phyloP scores from a whole-genome alignment of 2,329 filamentous ascomycete genomes.

The Cordyceps sp. region DNA sequence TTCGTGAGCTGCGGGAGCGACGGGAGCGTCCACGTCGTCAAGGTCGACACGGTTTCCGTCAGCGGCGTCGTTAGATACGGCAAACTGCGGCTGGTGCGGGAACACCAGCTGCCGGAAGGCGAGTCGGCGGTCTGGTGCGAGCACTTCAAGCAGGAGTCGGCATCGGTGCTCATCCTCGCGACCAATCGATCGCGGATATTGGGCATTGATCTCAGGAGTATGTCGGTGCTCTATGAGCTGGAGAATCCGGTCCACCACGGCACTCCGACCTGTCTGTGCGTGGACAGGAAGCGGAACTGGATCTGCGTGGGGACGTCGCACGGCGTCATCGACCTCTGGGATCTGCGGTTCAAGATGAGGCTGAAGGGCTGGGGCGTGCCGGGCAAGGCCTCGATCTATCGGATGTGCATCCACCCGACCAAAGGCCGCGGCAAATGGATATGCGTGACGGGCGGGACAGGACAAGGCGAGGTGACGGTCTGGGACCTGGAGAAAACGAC shows the following conservation, averaged over 20 bases:
- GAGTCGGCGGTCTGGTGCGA: slow-evolving; percentile 84
- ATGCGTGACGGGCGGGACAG: slow-evolving; percentile 76
- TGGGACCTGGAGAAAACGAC: slow-evolving; percentile 89
- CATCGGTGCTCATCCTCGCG: slow-evolving; percentile 69
- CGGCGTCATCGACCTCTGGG: slow-evolving; percentile 87
- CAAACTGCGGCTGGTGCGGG: slow-evolving; percentile 57
- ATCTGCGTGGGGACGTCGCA: slow-evolving; percentile 81
- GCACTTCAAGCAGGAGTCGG: slow-evolving; percentile 70
- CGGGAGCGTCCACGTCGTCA: slow-evolving; percentile 78
- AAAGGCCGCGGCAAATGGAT: slow-evolving; percentile 71
- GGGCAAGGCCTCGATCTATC: slow-evolving; percentile 63
- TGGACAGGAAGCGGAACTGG: slow-evolving; percentile 80
- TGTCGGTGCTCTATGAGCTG: slow-evolving; percentile 65
- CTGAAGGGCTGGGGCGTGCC: slow-evolving; percentile 79
- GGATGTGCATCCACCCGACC: slow-evolving; percentile 61
- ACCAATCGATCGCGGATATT: slow-evolving; percentile 75
- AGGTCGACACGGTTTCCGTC: slow-evolving; percentile 41
- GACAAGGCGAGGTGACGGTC: slow-evolving; percentile 75
- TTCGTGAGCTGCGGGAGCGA: slow-evolving; percentile 85
- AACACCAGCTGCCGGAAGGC: slow-evolving; percentile 57
- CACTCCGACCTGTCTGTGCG: slow-evolving; percentile 76
- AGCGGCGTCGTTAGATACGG: slow-evolving; percentile 53
- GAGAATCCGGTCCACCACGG: slow-evolving; percentile 86
- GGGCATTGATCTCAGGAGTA: slow-evolving; percentile 73
- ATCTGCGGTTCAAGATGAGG: slow-evolving; percentile 81